A percentile compares a stretch with the other conserved stretches of the same genome.
These are phyloP conservation scores for Trichoderma sp. DNA, from an alignment of 2,329 filamentous ascomycete species.

Conservation along the genomic window DNA sequence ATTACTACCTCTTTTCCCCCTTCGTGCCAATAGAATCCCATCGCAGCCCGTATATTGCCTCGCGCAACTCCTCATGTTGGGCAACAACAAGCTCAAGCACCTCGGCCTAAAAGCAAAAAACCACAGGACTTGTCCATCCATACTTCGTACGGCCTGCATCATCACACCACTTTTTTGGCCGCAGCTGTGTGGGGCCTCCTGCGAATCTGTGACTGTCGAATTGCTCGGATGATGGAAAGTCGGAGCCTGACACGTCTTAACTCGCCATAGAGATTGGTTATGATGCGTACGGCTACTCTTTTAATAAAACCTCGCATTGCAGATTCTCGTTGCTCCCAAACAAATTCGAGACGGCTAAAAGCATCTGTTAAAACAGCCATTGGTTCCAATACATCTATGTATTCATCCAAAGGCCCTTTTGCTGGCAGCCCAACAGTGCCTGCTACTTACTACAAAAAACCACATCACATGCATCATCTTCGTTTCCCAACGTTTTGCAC, in stretches of 20 bases:
- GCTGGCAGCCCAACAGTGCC: neutral
- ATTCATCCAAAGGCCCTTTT: neutral
- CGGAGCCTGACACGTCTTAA: conserved; percentile 1
- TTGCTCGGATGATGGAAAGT: neutral
- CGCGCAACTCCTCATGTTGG: neutral
- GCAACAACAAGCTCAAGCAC: conserved; percentile 6
- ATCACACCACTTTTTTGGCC: conserved; percentile 10
- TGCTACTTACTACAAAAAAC: neutral
- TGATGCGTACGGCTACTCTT: neutral
- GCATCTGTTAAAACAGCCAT: neutral
- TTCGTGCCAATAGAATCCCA: neutral
- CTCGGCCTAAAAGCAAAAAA: neutral
- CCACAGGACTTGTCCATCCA: neutral
- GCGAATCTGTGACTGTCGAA: neutral
- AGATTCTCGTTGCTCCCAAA: neutral
- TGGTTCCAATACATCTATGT: neutral
- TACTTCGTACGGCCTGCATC: neutral
- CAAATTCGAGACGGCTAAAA: neutral
- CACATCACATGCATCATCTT: neutral
- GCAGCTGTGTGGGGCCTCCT: neutral
- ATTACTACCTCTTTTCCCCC: neutral
- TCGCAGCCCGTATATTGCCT: neutral
- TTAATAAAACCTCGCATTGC: neutral
- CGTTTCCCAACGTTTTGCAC: neutral
- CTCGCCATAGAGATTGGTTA: neutral